Percentiles rank a stretch among this genome's conserved stretches.
Evolutionary conservation across 2,329 filamentous ascomycete species (phyloP).

Genomic region (Microdochium bolleyi): DNA sequence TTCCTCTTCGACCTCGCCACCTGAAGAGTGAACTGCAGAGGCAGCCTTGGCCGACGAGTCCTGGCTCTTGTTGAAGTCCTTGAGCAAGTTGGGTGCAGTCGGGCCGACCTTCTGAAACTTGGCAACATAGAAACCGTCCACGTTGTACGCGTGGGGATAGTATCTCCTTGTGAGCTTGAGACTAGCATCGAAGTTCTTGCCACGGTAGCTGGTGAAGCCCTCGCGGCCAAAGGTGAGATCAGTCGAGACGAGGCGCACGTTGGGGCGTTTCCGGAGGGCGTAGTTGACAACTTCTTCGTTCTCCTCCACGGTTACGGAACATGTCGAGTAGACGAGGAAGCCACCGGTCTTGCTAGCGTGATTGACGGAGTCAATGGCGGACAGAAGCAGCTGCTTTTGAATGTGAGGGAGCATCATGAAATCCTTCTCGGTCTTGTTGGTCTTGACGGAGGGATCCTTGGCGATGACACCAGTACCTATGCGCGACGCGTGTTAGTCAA

Average conservation of each 20-base stretch:
- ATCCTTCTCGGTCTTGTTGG: conserved; percentile 93
- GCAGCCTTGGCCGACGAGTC: conserved; percentile 5
- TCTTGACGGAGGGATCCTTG: conserved; percentile 95
- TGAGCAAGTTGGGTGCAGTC: conserved; percentile 53
- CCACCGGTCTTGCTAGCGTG: conserved; percentile 88
- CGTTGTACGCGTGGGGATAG: conserved; percentile 88
- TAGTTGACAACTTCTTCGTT: conserved; percentile 92
- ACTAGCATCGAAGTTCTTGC: conserved; percentile 82
- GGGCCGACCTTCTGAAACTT: conserved; percentile 92
- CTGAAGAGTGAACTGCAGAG: conserved; percentile 11
- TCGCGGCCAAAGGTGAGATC: conserved; percentile 85
- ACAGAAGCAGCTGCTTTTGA: conserved; percentile 88
- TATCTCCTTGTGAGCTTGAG: conserved; percentile 79
- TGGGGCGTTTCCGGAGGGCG: conserved; percentile 81
- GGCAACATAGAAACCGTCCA: conserved; percentile 96
- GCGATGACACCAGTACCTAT: conserved; percentile 79
- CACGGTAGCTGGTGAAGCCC: conserved; percentile 83
- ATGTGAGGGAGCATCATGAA: conserved; percentile 89
- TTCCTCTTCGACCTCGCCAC: conserved; percentile 28
- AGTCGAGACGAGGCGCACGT: conserved; percentile 88
- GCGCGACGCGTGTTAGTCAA: background rate
- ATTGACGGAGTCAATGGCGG: conserved; percentile 91
- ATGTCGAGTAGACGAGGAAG: conserved; percentile 95
- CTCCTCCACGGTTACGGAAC: conserved; percentile 89
- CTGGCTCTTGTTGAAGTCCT: conserved; percentile 14